phyloP scores from a whole-genome alignment of 2,329 filamentous ascomycete species.

The Neopestalotiopsis clavispora region DNA sequence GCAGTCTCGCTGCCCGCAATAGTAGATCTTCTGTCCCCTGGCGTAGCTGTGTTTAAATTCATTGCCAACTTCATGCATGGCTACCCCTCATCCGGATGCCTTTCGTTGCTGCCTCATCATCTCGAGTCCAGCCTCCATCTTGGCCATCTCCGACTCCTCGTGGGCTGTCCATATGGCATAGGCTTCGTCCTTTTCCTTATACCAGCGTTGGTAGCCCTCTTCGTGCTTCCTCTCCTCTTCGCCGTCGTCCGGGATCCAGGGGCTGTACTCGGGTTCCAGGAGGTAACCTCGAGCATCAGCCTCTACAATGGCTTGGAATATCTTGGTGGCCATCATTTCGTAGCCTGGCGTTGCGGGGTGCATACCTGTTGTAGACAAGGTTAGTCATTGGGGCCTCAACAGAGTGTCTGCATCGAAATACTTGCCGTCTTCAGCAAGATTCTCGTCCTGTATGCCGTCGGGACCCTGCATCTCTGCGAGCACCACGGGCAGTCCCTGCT shows the following conservation, averaged over 20 bases:
- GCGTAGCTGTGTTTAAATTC: background rate
- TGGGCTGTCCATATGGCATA: slow-evolving; percentile 29
- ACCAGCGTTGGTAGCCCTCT: slow-evolving; percentile 25
- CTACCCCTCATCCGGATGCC: background rate
- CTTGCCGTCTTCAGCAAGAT: slow-evolving; percentile 20
- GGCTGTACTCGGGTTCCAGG: slow-evolving; percentile 33
- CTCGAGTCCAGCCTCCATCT: slow-evolving; percentile 33
- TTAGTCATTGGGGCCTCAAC: background rate
- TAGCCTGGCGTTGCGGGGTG: slow-evolving; percentile 37
- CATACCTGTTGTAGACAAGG: background rate
- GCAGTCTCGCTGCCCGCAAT: too few relatives aligned
- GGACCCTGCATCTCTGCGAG: slow-evolving; percentile 39
- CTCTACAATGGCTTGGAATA: slow-evolving; percentile 37
- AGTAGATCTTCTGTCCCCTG: too few relatives aligned
- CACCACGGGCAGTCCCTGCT: slow-evolving; percentile 34
- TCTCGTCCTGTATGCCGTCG: slow-evolving; percentile 35
- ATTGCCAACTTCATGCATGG: background rate
- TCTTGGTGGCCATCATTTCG: slow-evolving; percentile 39
- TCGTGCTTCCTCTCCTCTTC: slow-evolving; percentile 35
- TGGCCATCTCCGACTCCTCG: slow-evolving; percentile 32
- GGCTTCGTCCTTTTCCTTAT: slow-evolving; percentile 30
- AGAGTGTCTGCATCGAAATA: too few relatives aligned
- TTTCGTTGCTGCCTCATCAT: slow-evolving; percentile 24
- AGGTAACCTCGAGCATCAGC: slow-evolving; percentile 36
- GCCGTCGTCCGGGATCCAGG: slow-evolving; percentile 36